Conservation (phyloP, 1,284 basidiomycete species). For the Ceratobasidium sp. region DNA sequence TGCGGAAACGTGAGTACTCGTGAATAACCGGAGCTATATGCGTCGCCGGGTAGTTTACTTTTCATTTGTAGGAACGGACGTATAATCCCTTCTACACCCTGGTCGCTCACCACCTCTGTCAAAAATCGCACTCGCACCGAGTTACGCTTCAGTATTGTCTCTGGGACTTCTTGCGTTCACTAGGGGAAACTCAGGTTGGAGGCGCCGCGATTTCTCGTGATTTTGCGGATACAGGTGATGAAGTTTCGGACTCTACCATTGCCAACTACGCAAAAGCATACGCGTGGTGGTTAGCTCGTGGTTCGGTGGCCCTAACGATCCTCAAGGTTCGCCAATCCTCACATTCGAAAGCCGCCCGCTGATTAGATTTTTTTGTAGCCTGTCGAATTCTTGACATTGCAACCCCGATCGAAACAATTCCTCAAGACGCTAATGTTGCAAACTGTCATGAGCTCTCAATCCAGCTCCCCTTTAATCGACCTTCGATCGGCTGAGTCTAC, state of each 20-base stretch:
- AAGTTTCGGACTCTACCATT: slow-evolving; percentile 70
- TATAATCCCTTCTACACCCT: slow-evolving; percentile 99
- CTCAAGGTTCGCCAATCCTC: slow-evolving; percentile 75
- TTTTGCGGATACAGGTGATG: slow-evolving; percentile 62
- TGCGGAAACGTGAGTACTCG: slow-evolving; percentile 82
- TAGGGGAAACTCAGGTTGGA: slow-evolving; percentile 88
- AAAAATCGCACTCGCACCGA: slow-evolving; percentile 82
- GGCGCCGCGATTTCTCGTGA: slow-evolving; percentile 83
- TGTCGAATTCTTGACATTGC: slow-evolving; percentile 83
- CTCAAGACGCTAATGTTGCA: slow-evolving; percentile 76
- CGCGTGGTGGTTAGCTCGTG: slow-evolving; percentile 87
- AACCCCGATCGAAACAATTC: slow-evolving; percentile 74
- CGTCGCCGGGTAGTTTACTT: not conserved
- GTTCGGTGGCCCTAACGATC: slow-evolving; percentile 76
- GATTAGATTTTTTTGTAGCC: slow-evolving; percentile 66
- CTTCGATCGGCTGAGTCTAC: slow-evolving; percentile 56
- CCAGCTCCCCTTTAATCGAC: slow-evolving; percentile 71
- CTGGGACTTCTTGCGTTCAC: slow-evolving; percentile 96
- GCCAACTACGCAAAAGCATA: slow-evolving; percentile 81
- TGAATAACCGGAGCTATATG: slow-evolving; percentile 8
- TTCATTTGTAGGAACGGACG: slow-evolving; percentile 76
- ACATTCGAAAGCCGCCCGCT: not conserved
- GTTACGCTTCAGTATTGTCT: slow-evolving; percentile 96
- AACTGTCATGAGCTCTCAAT: slow-evolving; percentile 80
- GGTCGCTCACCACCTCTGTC: slow-evolving; percentile 81